Percentiles rank a stretch among this genome's conserved stretches.
These are phyloP conservation scores for Schizochytrium sp. DNA, from an alignment of 108 stramenopile genomes.

Conservation along the genomic window DNA sequence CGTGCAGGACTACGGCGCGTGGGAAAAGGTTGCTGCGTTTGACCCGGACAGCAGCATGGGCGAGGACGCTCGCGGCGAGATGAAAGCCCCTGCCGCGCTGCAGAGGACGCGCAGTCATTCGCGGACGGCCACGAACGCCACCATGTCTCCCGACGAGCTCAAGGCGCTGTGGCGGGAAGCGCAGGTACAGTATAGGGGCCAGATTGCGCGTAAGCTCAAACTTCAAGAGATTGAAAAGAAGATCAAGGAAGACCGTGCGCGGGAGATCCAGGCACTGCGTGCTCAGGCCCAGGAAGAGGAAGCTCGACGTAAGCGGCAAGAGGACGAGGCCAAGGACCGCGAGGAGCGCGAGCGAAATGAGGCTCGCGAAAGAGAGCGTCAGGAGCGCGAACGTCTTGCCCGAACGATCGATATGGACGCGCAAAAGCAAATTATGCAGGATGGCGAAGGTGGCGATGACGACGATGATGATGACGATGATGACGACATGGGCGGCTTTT, in stretches of 20 bases:
- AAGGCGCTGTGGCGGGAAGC: background rate
- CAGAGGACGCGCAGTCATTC: no score
- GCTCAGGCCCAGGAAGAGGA: background rate
- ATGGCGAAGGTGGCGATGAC: background rate
- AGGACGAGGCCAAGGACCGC: background rate
- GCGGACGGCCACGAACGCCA: background rate
- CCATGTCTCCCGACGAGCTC: background rate
- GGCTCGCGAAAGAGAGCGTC: background rate
- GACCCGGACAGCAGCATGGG: no score
- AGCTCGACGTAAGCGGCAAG: background rate
- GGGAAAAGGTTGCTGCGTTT: background rate
- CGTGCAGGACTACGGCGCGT: background rate
- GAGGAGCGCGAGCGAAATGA: slow-evolving; percentile 11
- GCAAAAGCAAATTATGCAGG: background rate
- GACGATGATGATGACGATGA: background rate
- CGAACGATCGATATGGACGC: slow-evolving; percentile 5
- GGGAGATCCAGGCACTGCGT: slow-evolving; percentile 6
- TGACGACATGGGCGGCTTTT: slow-evolving; percentile 12
- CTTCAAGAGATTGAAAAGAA: background rate
- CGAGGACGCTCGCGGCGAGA: no score
- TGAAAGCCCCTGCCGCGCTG: no score
- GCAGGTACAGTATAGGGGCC: background rate
- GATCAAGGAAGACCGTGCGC: background rate
- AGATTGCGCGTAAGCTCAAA: background rate
- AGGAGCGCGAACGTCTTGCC: background rate